Percentiles rank a stretch among this genome's conserved stretches.
phyloP scores from a whole-genome alignment of 2,329 filamentous ascomycete species.

The Cytospora schulzeri region DNA sequence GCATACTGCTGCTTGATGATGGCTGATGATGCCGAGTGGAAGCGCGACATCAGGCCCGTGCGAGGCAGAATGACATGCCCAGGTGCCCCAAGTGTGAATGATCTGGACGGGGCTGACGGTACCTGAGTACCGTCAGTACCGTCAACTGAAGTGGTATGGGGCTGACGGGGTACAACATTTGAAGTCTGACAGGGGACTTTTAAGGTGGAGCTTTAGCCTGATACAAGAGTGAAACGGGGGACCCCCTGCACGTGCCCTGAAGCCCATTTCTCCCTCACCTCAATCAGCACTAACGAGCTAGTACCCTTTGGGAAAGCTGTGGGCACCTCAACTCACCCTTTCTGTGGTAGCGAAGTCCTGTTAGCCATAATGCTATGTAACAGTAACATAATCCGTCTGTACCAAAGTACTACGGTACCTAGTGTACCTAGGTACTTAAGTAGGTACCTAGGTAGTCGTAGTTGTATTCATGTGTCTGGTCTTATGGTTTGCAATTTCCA shows the following conservation, averaged over 20 bases:
- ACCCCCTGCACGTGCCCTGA: slow-evolving; percentile 14
- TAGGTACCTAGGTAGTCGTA: neutral
- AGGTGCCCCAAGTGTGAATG: too few relatives aligned
- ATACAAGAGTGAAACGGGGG: slow-evolving; percentile 20
- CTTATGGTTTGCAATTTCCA: too few relatives aligned
- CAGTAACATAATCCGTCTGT: neutral
- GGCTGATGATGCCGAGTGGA: neutral
- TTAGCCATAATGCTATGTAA: neutral
- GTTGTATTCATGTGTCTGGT: too few relatives aligned
- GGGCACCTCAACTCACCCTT: slow-evolving; percentile 1
- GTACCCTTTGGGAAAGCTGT: slow-evolving; percentile 9
- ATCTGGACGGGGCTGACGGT: neutral
- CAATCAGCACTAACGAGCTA: slow-evolving; percentile 16
- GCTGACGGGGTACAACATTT: neutral
- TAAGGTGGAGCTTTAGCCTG: slow-evolving; percentile 1
- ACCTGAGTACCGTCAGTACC: too few relatives aligned
- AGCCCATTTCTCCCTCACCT: slow-evolving; percentile 13
- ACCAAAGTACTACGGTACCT: neutral
- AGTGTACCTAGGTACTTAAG: too few relatives aligned
- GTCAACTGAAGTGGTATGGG: neutral
- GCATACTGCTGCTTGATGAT: neutral
- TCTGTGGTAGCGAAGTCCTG: neutral
- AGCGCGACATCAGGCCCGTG: neutral
- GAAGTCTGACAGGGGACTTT: neutral
- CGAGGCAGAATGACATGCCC: neutral